Evolutionary conservation across 2,329 filamentous ascomycete species (phyloP).

Genomic region (Fusarium marasasianum): DNA sequence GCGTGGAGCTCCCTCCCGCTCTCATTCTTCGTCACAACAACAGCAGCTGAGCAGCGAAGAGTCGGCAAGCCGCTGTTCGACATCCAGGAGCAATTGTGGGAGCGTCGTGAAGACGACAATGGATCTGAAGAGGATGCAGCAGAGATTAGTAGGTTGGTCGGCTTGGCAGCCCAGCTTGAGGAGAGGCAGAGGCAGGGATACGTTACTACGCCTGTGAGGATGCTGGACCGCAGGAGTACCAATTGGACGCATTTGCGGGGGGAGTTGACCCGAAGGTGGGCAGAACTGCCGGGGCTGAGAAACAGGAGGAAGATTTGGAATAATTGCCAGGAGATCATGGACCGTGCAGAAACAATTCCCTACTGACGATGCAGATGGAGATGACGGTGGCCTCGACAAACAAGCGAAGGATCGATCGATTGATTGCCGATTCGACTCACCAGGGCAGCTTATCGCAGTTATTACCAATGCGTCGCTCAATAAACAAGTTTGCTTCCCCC

Average conservation of each 20-base stretch:
- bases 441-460: not conserved
- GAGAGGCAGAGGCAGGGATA: not conserved
- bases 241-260: not conserved
- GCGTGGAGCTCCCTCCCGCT: constrained; percentile 18
- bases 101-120: accelerated
- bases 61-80: not conserved
- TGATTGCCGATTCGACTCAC: not conserved
- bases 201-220: not conserved
- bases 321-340: not conserved
- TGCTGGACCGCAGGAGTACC: not conserved
- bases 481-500: not conserved
- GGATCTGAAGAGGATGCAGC: not conserved
- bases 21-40: constrained; percentile 27
- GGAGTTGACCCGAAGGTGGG: not conserved
- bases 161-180: not conserved
- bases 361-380: not conserved
- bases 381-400: too few species aligned
- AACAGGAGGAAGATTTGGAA: constrained; percentile 20
- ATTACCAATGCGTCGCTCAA: not conserved
- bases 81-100: accelerated
- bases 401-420: too few species aligned
- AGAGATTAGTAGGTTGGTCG: not conserved
- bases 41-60: not conserved
- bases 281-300: not conserved
- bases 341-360: not conserved